Evolutionary conservation across 2,329 filamentous ascomycete genomes (phyloP).

Genomic region (Ophiostoma triangulosporum): DNA sequence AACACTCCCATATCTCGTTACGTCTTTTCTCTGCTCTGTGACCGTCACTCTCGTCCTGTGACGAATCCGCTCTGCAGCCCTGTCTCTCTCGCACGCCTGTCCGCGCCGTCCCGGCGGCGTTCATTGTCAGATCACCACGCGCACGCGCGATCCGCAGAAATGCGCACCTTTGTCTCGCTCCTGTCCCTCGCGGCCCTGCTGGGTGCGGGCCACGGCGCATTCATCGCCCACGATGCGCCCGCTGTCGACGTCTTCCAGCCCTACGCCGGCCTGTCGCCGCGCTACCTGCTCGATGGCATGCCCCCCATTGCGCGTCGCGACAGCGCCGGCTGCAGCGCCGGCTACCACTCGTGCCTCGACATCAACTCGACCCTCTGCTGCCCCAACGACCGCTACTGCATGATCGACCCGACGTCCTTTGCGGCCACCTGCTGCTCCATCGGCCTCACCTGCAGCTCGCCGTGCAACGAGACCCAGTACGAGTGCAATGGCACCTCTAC

Average conservation of each 20-base stretch:
- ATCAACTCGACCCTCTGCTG: constrained; percentile 19
- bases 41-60: too few relatives aligned
- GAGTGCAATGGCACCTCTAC: constrained; percentile 19
- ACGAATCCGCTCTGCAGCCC: too few relatives aligned
- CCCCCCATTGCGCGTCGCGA: constrained; percentile 7
- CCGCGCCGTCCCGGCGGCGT: not conserved
- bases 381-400: constrained; percentile 19
- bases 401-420: constrained; percentile 17
- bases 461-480: constrained; percentile 19
- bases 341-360: constrained; percentile 16
- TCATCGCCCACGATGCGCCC: not conserved
- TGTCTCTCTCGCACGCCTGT: not conserved
- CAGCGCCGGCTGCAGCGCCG: constrained; percentile 6
- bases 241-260: not conserved
- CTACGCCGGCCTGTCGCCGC: constrained; percentile 2
- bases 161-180: not conserved
- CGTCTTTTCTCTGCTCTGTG: not conserved
- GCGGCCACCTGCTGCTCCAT: constrained; percentile 20
- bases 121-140: not conserved
- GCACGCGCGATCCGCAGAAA: not conserved
- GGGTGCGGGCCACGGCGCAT: not conserved
- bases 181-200: not conserved
- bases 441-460: constrained; percentile 19
- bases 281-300: constrained; percentile 5
- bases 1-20: not conserved